Evolutionary conservation across 192 early-diverging fungal genomes (phyloP).

Genomic region (Coemansia asiatica): DNA sequence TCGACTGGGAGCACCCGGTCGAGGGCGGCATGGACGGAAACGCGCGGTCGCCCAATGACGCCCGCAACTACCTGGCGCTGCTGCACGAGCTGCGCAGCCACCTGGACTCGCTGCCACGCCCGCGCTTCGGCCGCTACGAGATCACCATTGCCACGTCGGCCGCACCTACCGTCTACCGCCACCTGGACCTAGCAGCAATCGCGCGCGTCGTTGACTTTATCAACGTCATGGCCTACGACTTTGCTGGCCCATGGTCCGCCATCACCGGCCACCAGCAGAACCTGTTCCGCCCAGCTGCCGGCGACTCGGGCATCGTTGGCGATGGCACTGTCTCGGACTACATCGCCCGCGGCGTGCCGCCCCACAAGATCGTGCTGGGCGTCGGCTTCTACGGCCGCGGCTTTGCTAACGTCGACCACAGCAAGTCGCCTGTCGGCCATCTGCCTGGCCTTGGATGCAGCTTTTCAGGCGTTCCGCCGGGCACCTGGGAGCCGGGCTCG

Average conservation of each 20-base stretch:
- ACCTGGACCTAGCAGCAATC: slow-evolving; percentile 63
- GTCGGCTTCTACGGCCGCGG: slow-evolving; percentile 91
- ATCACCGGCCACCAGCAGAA: slow-evolving; percentile 86
- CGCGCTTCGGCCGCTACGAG: slow-evolving; percentile 58
- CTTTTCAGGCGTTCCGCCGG: slow-evolving; percentile 72
- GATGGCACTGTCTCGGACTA: slow-evolving; percentile 71
- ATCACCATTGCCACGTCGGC: slow-evolving; percentile 71
- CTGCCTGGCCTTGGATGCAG: slow-evolving; percentile 59
- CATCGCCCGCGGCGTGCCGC: slow-evolving; percentile 70
- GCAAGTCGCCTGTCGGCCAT: slow-evolving; percentile 31
- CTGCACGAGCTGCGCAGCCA: slow-evolving; percentile 68
- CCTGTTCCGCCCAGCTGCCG: slow-evolving; percentile 63
- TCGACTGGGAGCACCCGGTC: slow-evolving; percentile 81
- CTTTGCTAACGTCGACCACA: slow-evolving; percentile 76
- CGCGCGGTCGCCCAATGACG: slow-evolving; percentile 67
- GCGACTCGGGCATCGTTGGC: slow-evolving; percentile 61
- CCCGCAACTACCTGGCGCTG: slow-evolving; percentile 73
- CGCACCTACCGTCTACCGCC: slow-evolving; percentile 62
- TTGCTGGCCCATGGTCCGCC: slow-evolving; percentile 64
- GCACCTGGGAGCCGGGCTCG: slow-evolving; percentile 88
- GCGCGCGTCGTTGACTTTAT: slow-evolving; percentile 70
- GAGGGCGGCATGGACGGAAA: slow-evolving; percentile 65
- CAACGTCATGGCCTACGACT: slow-evolving; percentile 94
- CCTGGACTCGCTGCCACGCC: slow-evolving; percentile 57
- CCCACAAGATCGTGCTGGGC: slow-evolving; percentile 85